These are phyloP conservation scores for Kluyveromyces wickerhamii DNA, from an alignment of 805 yeast species.

Conservation along the genomic window DNA sequence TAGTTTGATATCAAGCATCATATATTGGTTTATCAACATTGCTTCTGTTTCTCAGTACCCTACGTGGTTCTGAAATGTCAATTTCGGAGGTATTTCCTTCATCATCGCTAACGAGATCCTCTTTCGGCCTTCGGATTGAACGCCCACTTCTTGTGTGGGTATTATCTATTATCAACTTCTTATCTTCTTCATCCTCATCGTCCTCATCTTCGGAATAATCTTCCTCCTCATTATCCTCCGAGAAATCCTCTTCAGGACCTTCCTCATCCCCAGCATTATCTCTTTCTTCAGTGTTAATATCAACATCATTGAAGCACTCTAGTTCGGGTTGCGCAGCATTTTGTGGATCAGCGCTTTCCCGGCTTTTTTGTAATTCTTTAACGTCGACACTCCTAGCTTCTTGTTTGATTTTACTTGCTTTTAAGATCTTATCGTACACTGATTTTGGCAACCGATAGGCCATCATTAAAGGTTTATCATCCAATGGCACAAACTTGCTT, in stretches of 20 bases:
- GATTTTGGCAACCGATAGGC: conserved; percentile 2
- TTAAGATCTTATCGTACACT: neutral
- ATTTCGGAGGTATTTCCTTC: neutral
- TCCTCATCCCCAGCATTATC: conserved; percentile 10
- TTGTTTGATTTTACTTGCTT: neutral
- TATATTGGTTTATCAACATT: neutral
- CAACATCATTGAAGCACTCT: neutral
- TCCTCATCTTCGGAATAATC: conserved; percentile 16
- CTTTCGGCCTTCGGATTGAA: conserved; percentile 1
- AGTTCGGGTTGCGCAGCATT: neutral
- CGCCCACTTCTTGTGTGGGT: conserved; percentile 7
- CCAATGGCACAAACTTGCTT: neutral
- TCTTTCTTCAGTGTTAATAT: neutral
- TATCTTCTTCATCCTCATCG: conserved; percentile 10
- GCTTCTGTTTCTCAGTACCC: neutral
- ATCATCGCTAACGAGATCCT: neutral
- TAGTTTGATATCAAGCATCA: neutral
- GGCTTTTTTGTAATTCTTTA: too few relatives aligned
- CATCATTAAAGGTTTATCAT: neutral
- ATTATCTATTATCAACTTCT: neutral
- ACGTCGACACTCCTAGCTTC: too few relatives aligned
- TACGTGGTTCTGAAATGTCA: neutral
- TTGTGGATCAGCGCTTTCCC: too few relatives aligned
- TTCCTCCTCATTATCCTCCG: conserved; percentile 11
- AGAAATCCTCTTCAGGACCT: conserved; percentile 9